Percentiles rank a stretch among this genome's conserved stretches.
phyloP scores from a whole-genome alignment of 139 green algal species.

The Asterochloris erici region DNA sequence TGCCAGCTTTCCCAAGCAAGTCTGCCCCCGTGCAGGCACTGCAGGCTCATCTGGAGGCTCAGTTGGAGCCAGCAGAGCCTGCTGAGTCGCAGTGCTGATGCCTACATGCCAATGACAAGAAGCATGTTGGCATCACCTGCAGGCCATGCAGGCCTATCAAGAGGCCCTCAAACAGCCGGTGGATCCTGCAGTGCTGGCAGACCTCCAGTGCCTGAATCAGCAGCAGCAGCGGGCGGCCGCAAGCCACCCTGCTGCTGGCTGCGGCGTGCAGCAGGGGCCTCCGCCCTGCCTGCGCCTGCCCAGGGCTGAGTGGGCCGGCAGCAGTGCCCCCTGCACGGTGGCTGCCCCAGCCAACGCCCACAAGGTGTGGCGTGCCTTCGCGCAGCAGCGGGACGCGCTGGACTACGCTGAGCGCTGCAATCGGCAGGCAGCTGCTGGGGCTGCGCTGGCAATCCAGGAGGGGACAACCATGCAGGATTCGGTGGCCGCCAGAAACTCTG shows the following conservation, averaged over 20 bases:
- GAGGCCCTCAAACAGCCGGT: background rate
- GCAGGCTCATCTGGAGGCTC: no score
- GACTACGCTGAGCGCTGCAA: conserved; percentile 37
- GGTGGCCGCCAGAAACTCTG: background rate
- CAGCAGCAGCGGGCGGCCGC: background rate
- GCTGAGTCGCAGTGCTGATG: no score
- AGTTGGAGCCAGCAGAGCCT: no score
- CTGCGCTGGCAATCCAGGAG: background rate
- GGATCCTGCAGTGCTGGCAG: background rate
- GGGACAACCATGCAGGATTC: no score
- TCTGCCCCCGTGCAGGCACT: no score
- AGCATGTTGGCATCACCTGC: background rate
- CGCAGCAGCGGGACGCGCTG: conserved; percentile 37
- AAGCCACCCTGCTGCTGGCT: background rate
- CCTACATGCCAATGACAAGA: no score
- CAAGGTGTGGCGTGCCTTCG: conserved; percentile 17
- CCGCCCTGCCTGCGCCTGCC: background rate
- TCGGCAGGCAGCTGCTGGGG: background rate
- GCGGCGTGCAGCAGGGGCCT: background rate
- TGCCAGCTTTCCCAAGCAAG: no score
- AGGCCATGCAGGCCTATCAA: background rate
- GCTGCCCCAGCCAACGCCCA: conserved; percentile 2
- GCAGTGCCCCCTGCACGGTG: background rate
- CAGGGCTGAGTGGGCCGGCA: background rate
- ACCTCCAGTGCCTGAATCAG: background rate